Conservation (phyloP, 2,329 filamentous ascomycete genomes). For the Myriosclerotinia scirpicola region DNA sequence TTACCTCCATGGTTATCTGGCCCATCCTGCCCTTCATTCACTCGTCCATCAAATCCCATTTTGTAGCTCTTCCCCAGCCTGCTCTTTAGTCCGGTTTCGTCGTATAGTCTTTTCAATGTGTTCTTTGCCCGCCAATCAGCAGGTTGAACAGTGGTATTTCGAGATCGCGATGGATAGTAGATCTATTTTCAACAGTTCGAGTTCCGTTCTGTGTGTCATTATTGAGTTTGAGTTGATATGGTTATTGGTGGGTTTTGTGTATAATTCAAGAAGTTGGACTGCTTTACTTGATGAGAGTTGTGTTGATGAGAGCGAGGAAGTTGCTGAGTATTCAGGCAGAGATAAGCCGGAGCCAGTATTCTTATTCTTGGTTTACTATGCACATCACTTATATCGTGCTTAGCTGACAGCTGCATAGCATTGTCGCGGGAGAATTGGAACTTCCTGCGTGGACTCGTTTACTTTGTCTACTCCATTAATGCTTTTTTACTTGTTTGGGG, state of each 20-base stretch:
- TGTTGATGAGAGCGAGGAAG: not conserved
- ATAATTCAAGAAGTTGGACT: not conserved
- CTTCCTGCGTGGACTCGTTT: not conserved
- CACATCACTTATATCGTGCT: not conserved
- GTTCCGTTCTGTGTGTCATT: not conserved
- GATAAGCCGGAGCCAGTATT: not conserved
- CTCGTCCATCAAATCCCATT: too few species aligned
- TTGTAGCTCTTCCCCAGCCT: not conserved
- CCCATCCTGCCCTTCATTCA: too few species aligned
- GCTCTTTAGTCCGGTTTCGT: not conserved
- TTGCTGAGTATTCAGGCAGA: not conserved
- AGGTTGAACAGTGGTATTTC: not conserved
- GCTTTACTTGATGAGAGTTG: not conserved
- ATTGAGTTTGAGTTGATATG: not conserved
- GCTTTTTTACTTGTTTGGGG: too few species aligned
- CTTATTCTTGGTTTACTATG: not conserved
- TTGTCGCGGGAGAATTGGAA: not conserved
- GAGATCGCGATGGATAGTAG: not conserved
- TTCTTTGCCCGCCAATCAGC: conserved; percentile 12
- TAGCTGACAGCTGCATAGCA: not conserved
- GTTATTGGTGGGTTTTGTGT: not conserved
- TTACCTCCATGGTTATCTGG: too few species aligned
- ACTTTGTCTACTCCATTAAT: too few species aligned
- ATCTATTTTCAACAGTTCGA: not conserved
- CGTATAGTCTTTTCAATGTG: not conserved